Conservation (phyloP, 2,329 filamentous ascomycete species). For the Scytalidium sp. region DNA sequence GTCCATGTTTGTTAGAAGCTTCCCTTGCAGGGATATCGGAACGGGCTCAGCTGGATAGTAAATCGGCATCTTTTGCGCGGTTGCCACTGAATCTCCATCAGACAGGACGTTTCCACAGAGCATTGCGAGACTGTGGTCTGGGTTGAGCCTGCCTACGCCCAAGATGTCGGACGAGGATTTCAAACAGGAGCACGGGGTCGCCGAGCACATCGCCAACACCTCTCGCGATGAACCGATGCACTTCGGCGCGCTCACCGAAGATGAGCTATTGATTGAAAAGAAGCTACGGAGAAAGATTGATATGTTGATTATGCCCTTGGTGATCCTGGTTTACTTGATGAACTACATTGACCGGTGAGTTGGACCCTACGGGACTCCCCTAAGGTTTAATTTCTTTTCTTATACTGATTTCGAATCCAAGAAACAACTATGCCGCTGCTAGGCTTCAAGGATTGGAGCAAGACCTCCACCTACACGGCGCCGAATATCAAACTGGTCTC, state of each 20-base stretch:
- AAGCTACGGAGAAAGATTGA: slow-evolving; percentile 36
- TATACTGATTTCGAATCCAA: neutral
- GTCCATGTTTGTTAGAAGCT: no score
- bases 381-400: neutral
- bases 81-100: no score
- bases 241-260: slow-evolving; percentile 19
- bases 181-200: no score
- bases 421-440: slow-evolving; percentile 31
- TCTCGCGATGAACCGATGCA: slow-evolving; percentile 1
- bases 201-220: neutral
- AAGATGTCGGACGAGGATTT: no score
- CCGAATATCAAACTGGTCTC: slow-evolving; percentile 61
- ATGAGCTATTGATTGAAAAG: slow-evolving; percentile 31
- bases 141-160: no score
- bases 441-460: slow-evolving; percentile 61
- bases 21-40: no score
- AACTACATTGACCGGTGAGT: slow-evolving; percentile 40
- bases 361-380: neutral
- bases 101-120: no score
- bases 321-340: slow-evolving; percentile 39
- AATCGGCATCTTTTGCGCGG: no score
- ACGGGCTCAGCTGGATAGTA: no score
- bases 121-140: no score
- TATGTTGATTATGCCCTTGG: slow-evolving; percentile 34
- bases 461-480: slow-evolving; percentile 53